Conservation (phyloP, 164 flowering plant genomes). For the Umbilicus rupestris region DNA sequence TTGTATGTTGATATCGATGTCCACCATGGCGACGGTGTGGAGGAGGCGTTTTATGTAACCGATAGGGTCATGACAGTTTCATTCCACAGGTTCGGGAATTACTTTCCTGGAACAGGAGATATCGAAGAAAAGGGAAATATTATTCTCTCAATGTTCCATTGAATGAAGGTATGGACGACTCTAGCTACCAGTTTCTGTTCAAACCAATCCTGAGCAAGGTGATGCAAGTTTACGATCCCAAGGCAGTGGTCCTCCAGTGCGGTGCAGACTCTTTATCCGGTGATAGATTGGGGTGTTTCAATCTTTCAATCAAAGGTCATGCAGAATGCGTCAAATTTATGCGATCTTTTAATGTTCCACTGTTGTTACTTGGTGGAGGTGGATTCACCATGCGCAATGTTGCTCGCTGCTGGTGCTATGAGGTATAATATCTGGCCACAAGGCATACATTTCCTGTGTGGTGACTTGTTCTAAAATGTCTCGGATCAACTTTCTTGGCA, state of each 20-base stretch:
- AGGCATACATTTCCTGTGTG: not conserved
- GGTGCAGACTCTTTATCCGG: slow-evolving; percentile 27
- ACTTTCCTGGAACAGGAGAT: slow-evolving; percentile 25
- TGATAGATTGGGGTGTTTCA: slow-evolving; percentile 20
- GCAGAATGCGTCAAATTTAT: slow-evolving; percentile 20
- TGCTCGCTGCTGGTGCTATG: slow-evolving; percentile 30
- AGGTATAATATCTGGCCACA: slow-evolving; percentile 2
- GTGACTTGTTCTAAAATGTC: not conserved
- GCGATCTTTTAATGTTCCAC: slow-evolving; percentile 23
- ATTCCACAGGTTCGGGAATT: slow-evolving; percentile 24
- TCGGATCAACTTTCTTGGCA: not conserved
- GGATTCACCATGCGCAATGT: slow-evolving; percentile 26
- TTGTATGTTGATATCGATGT: slow-evolving; percentile 11
- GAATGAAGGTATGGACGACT: slow-evolving; percentile 12
- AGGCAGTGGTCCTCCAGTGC: slow-evolving; percentile 21
- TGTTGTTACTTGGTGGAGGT: slow-evolving; percentile 26
- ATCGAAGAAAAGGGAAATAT: slow-evolving; percentile 20
- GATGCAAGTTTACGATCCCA: slow-evolving; percentile 25
- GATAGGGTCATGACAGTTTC: slow-evolving; percentile 15
- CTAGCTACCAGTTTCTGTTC: slow-evolving; percentile 14
- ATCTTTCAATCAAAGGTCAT: slow-evolving; percentile 27
- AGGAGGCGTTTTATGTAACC: slow-evolving; percentile 10
- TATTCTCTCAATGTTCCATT: slow-evolving; percentile 19
- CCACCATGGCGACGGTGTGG: slow-evolving; percentile 13
- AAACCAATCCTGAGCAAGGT: slow-evolving; percentile 24